Conservation (phyloP, 75 land plant genomes). For the Azolla pinnata region DNA sequence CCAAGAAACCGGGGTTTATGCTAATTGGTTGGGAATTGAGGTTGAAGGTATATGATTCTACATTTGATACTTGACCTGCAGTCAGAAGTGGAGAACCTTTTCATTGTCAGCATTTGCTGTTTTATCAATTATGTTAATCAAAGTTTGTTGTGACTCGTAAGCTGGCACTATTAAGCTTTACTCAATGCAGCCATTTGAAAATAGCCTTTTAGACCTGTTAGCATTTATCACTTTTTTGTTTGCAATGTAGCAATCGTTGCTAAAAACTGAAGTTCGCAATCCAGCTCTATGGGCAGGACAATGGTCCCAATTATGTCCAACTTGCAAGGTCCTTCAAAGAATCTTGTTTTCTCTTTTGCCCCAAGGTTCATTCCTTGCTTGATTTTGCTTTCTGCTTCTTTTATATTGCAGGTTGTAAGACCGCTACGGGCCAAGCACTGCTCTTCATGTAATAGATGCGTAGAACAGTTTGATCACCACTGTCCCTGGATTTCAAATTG, state of each 20-base stretch:
- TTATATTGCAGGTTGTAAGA: conserved; percentile 65
- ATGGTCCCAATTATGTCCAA: conserved; percentile 86
- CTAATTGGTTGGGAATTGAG: too few relatives aligned
- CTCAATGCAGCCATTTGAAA: too few relatives aligned
- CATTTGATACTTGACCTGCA: too few relatives aligned
- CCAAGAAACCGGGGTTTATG: too few relatives aligned
- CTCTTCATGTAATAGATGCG: conserved; percentile 68
- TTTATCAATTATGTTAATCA: too few relatives aligned
- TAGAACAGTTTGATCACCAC: conserved; percentile 90
- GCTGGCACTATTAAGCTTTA: too few relatives aligned
- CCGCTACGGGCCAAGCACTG: conserved; percentile 84
- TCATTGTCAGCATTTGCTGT: too few relatives aligned
- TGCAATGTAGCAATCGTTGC: conserved; percentile 42
- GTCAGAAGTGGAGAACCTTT: too few relatives aligned
- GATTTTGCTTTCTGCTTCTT: too few relatives aligned
- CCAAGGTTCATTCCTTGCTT: not conserved
- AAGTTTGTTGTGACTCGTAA: too few relatives aligned
- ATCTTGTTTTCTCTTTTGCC: not conserved
- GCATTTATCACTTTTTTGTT: conserved; percentile 2
- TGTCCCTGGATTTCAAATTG: conserved; percentile 94
- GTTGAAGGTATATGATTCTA: too few relatives aligned
- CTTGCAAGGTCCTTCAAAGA: conserved; percentile 61
- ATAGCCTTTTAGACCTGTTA: too few relatives aligned
- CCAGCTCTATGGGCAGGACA: conserved; percentile 51
- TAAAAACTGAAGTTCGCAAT: conserved; percentile 38